Evolutionary conservation across 192 early-diverging fungal genomes (phyloP).

Genomic region (Coemansia sp.): DNA sequence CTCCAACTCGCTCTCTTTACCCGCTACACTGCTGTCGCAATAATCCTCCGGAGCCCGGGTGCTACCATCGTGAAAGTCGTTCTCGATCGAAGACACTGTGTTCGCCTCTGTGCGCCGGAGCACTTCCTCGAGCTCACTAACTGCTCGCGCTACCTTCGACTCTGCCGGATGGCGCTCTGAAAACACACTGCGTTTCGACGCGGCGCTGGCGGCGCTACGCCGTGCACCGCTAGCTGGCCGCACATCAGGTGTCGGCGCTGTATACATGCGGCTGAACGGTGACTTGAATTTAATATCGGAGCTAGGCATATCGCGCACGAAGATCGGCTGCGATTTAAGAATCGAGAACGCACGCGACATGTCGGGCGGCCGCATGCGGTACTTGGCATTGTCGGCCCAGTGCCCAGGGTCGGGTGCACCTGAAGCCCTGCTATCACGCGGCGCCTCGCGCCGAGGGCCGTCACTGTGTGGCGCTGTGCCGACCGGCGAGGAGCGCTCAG

Average conservation of each 20-base stretch:
- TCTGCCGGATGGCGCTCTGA: conserved; percentile 45
- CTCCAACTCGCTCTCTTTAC: conserved; percentile 25
- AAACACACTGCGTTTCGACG: conserved; percentile 14
- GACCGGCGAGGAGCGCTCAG: background rate
- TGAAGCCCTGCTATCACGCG: background rate
- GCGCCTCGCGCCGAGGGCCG: conserved; percentile 7
- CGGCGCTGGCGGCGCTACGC: conserved; percentile 13
- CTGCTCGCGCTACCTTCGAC: conserved; percentile 54
- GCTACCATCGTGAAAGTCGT: conserved; percentile 24
- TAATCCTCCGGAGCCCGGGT: background rate
- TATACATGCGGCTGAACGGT: conserved; percentile 34
- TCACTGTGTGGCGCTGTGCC: conserved; percentile 19
- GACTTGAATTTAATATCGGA: conserved; percentile 47
- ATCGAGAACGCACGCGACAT: conserved; percentile 52
- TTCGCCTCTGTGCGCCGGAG: conserved; percentile 49
- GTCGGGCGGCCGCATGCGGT: conserved; percentile 45
- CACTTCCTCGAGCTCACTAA: conserved; percentile 56
- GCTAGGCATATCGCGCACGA: conserved; percentile 48
- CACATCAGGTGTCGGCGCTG: conserved; percentile 1
- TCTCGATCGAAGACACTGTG: conserved; percentile 32
- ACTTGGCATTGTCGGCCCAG: conserved; percentile 51
- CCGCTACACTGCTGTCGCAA: background rate
- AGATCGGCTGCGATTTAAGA: conserved; percentile 49
- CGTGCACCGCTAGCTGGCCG: conserved; percentile 9
- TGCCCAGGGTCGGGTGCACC: conserved; percentile 28